A percentile compares a stretch with the other conserved stretches of the same genome.
Evolutionary conservation across 805 yeast species (phyloP).

Genomic region (Wickerhamomyces silvicola): DNA sequence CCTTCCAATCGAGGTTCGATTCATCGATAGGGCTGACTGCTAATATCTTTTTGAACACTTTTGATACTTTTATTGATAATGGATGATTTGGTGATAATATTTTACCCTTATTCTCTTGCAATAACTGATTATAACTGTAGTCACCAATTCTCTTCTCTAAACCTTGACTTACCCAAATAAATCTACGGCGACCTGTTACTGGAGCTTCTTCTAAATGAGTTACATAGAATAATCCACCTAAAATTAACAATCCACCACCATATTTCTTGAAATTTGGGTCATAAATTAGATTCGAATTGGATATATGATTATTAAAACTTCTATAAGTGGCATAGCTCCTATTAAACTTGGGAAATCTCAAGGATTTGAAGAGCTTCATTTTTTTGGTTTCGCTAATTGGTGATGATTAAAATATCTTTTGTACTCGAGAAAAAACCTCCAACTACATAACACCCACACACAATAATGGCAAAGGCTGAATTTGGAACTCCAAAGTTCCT

Average conservation of each 20-base stretch:
- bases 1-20: constrained; percentile 53
- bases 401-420: too few species aligned
- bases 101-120: constrained; percentile 43
- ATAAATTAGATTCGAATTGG: constrained; percentile 6
- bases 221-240: constrained; percentile 32
- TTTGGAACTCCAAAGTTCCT: constrained; percentile 63
- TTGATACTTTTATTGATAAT: constrained; percentile 44
- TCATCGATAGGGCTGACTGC: constrained; percentile 42
- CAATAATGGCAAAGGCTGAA: constrained; percentile 49
- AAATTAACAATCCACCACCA: constrained; percentile 28
- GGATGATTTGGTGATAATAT: constrained; percentile 65
- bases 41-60: constrained; percentile 60
- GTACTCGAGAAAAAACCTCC: too few species aligned
- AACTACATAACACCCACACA: too few species aligned
- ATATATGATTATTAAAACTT: constrained; percentile 25
- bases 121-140: constrained; percentile 52
- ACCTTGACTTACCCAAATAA: constrained; percentile 65
- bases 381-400: too few species aligned
- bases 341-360: not conserved
- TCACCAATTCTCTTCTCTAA: constrained; percentile 60
- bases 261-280: constrained; percentile 26
- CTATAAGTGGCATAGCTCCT: constrained; percentile 31
- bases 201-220: constrained; percentile 75
- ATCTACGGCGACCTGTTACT: constrained; percentile 62
- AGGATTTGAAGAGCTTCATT: too few species aligned